Percentiles rank a stretch among this genome's conserved stretches.
Evolutionary conservation across 2,329 filamentous ascomycete species (phyloP).

Genomic region (Amauroascus niger): DNA sequence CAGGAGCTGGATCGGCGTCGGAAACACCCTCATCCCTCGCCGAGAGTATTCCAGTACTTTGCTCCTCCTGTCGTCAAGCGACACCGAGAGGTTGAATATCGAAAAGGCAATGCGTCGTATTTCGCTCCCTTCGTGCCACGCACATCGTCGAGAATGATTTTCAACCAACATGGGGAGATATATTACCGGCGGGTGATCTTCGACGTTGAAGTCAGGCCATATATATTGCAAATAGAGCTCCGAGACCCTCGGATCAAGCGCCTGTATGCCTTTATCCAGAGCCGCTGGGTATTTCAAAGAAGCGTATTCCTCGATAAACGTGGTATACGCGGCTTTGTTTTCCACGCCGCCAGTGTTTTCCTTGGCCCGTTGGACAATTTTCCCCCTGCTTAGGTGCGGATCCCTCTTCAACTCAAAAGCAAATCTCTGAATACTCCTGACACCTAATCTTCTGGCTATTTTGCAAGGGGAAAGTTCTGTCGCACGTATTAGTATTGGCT

Average conservation of each 20-base stretch:
- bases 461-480: constrained; percentile 31
- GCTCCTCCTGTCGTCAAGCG: constrained; percentile 18
- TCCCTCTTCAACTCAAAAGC: constrained; percentile 34
- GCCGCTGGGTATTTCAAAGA: constrained; percentile 12
- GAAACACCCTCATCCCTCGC: constrained; percentile 29
- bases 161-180: constrained; percentile 59
- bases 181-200: constrained; percentile 34
- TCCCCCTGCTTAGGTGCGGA: constrained; percentile 23
- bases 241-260: constrained; percentile 42
- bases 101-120: constrained; percentile 50
- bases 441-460: constrained; percentile 28
- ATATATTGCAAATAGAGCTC: constrained; percentile 43
- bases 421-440: constrained; percentile 28
- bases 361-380: constrained; percentile 29
- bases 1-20: constrained; percentile 23
- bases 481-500: constrained; percentile 23
- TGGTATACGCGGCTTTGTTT: constrained; percentile 20
- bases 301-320: constrained; percentile 33
- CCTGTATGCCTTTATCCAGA: background rate
- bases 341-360: constrained; percentile 15
- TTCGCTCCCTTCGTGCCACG: constrained; percentile 46
- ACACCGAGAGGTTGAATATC: constrained; percentile 35
- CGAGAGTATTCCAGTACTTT: constrained; percentile 30
- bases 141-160: constrained; percentile 45
- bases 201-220: constrained; percentile 17